phyloP scores from a whole-genome alignment of 129 eudicot genomes.

The Escallonia rubra region DNA sequence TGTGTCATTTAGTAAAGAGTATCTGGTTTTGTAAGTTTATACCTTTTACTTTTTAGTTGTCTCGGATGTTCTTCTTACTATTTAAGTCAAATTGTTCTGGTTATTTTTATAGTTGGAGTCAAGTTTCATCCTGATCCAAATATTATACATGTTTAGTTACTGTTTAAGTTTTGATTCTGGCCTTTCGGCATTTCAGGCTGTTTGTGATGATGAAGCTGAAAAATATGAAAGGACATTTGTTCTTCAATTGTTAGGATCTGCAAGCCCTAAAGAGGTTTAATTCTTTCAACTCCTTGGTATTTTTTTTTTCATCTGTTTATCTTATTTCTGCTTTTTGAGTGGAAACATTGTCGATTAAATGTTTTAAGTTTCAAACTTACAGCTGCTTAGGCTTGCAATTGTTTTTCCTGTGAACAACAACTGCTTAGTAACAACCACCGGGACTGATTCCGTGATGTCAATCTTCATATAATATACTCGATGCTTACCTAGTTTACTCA shows the following conservation, averaged over 20 bases:
- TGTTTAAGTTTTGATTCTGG: neutral
- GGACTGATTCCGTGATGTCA: too few relatives aligned
- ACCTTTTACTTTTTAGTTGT: neutral
- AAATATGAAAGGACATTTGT: constrained; percentile 64
- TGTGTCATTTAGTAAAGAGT: neutral
- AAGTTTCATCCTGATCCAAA: too few relatives aligned
- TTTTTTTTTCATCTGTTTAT: too few relatives aligned
- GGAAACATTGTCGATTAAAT: neutral
- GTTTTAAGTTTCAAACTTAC: neutral
- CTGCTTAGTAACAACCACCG: neutral
- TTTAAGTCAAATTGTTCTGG: neutral
- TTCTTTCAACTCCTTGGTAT: neutral
- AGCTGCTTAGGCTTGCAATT: neutral
- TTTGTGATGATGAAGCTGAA: constrained; percentile 63
- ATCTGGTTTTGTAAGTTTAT: neutral
- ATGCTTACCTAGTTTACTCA: neutral
- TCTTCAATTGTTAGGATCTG: constrained; percentile 55
- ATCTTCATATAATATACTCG: neutral
- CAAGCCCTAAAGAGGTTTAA: constrained; percentile 40
- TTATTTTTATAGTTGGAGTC: neutral
- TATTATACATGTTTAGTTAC: too few relatives aligned
- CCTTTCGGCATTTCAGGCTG: constrained; percentile 37
- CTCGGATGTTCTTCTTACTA: neutral
- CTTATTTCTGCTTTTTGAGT: neutral
- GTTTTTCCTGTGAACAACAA: neutral